phyloP scores from a whole-genome alignment of 805 yeast species.

The Barnettozyma populi region DNA sequence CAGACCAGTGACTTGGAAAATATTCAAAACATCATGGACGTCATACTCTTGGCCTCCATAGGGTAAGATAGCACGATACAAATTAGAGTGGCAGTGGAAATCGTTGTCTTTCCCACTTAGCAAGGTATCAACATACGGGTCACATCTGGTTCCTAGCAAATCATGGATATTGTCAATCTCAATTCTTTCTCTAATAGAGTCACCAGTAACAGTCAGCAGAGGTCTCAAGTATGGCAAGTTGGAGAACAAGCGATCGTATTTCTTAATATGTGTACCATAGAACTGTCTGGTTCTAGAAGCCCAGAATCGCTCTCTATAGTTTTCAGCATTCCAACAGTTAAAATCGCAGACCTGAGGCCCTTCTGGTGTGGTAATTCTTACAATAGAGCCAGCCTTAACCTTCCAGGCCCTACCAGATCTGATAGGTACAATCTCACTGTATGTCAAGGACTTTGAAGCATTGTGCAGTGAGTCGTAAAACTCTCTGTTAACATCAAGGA shows the following conservation, averaged over 20 bases:
- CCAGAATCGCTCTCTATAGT: constrained; percentile 64
- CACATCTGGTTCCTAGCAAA: constrained; percentile 63
- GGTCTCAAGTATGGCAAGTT: constrained; percentile 62
- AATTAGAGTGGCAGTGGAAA: constrained; percentile 62
- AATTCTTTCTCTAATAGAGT: constrained; percentile 51
- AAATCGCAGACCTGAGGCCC: constrained; percentile 71
- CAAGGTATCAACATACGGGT: constrained; percentile 61
- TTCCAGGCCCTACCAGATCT: constrained; percentile 58
- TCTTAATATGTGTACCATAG: constrained; percentile 57
- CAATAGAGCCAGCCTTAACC: constrained; percentile 55
- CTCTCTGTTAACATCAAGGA: constrained; percentile 43
- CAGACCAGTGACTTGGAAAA: constrained; percentile 64
- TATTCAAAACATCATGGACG: constrained; percentile 65
- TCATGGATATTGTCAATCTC: constrained; percentile 65
- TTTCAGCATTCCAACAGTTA: constrained; percentile 56
- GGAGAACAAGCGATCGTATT: constrained; percentile 61
- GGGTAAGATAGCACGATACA: constrained; percentile 54
- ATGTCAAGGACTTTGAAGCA: constrained; percentile 35
- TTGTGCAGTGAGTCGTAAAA: constrained; percentile 42
- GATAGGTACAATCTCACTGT: constrained; percentile 41
- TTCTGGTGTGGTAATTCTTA: constrained; percentile 57
- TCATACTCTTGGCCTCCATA: constrained; percentile 59
- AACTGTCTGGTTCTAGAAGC: constrained; percentile 64
- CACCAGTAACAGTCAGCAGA: constrained; percentile 56
- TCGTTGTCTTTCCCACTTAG: constrained; percentile 62